Evolutionary conservation across 140 eudicot genomes (phyloP).

Genomic region (Stevia rebaudiana): DNA sequence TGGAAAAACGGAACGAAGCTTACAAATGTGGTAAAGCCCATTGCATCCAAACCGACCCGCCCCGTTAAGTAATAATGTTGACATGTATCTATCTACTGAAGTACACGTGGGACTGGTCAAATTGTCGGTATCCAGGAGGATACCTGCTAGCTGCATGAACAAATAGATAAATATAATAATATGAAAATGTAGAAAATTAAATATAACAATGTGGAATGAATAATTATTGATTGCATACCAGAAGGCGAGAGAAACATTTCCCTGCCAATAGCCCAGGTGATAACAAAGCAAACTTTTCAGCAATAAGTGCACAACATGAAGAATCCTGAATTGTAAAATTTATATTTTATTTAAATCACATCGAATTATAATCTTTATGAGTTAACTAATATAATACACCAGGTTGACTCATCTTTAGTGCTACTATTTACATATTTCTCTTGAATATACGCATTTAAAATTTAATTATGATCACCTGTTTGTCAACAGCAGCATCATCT

Average conservation of each 20-base stretch:
- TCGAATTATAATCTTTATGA: background rate
- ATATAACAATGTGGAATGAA: background rate
- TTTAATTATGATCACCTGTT: constrained; percentile 32
- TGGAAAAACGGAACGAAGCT: constrained; percentile 20
- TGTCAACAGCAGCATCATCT: constrained; percentile 29
- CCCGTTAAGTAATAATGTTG: constrained; percentile 64
- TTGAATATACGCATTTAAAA: background rate
- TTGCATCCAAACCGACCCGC: constrained; percentile 76
- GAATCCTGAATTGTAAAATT: constrained; percentile 34
- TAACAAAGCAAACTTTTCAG: constrained; percentile 44
- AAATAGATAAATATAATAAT: constrained; percentile 4
- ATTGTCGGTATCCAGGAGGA: constrained; percentile 68
- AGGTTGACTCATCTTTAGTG: background rate
- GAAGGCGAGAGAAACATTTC: constrained; percentile 64
- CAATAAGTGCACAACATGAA: constrained; percentile 61
- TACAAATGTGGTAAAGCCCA: constrained; percentile 67
- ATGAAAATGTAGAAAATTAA: background rate
- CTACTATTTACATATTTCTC: background rate
- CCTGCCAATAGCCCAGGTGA: constrained; percentile 60
- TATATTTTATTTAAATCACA: background rate
- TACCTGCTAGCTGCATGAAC: constrained; percentile 64
- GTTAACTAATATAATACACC: background rate
- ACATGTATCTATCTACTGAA: constrained; percentile 61
- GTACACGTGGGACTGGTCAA: constrained; percentile 46
- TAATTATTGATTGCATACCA: constrained; percentile 36